Conservation (phyloP, 1,284 basidiomycete genomes). For the Ceratobasidium sp. region DNA sequence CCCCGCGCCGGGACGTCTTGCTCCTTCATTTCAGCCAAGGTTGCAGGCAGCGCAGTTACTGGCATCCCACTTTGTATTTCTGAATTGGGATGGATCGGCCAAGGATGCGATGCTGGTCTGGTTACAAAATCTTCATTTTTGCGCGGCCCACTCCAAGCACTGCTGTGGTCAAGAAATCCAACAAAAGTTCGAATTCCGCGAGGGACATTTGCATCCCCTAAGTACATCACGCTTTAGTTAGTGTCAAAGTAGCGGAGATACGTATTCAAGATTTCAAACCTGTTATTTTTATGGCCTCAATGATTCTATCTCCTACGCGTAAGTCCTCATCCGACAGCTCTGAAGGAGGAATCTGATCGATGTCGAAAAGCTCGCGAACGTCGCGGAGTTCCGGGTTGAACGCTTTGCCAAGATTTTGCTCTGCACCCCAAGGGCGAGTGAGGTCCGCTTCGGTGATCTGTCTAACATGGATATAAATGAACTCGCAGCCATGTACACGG, state of each 20-base stretch:
- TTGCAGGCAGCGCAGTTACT: constrained; percentile 1
- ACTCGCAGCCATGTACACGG: constrained; percentile 20
- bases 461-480: constrained; percentile 15
- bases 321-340: neutral
- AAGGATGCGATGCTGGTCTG: constrained; percentile 21
- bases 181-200: constrained; percentile 31
- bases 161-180: constrained; percentile 17
- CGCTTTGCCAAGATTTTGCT: constrained; percentile 14
- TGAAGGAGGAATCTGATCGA: neutral
- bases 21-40: constrained; percentile 11
- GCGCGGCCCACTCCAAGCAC: constrained; percentile 12
- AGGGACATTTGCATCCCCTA: constrained; percentile 30
- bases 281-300: constrained; percentile 38
- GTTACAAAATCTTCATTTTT: constrained; percentile 12
- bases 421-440: constrained; percentile 9
- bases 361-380: neutral
- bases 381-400: constrained; percentile 6
- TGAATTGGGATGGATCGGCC: constrained; percentile 19
- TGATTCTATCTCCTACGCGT: constrained; percentile 14
- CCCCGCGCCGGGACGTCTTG: constrained; percentile 19
- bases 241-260: neutral
- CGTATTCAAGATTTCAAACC: neutral
- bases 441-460: constrained; percentile 15
- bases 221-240: neutral
- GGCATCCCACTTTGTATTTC: neutral